Base-by-base conservation (phyloP, 345 rosid genomes). In the Sisymbrium altissimum region DNA sequence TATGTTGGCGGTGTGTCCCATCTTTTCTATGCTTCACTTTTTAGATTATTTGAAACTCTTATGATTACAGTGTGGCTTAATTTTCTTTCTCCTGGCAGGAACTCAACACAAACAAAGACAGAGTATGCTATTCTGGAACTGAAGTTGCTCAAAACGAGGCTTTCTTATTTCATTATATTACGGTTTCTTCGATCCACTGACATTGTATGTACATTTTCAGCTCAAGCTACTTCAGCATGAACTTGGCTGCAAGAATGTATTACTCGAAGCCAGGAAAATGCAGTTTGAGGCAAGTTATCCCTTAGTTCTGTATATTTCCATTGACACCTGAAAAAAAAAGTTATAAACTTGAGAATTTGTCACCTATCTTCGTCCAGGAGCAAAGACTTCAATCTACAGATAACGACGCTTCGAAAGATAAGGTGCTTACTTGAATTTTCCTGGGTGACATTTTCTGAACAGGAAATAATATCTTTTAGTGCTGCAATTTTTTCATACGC, bases 161-260 rank as follows among this genome's bases (percentile, higher is more conserved):
- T 73, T 58, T 48, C 40, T 45, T 64, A 17, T 35, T 23, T 40
- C 44, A 6, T 30, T 13, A 18, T 52, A 27, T 49, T 15, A 6
- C 53, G 18, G 33, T 35, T 64, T 79, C 72, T 63, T 23, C 15
- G 62, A 52, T 52, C 39, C 33, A 15, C 62, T 72, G 46, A 17
- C 23, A 27, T 41, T 15, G 54, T 76, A 17, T 77, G 60, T 41
- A 57, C 32, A 18, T 58, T 76, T 67, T 61, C 83, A 91, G 95
- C 82, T 89, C 45, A 84, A 77, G 82, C 76, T 65, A 58, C 88
- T 86, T 75, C 83, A 84, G 53, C 97, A 91, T 79, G 97, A 91
- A 71, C 83, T 91, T 66, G 88, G 87, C 43, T 89, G 91, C 79
- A 87, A 80, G 78, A 84, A 78, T 67, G 82, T 77, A 45, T 64